Evolutionary conservation across 176 grass and related monocot species (phyloP).

Genomic region (Triticum urartu): DNA sequence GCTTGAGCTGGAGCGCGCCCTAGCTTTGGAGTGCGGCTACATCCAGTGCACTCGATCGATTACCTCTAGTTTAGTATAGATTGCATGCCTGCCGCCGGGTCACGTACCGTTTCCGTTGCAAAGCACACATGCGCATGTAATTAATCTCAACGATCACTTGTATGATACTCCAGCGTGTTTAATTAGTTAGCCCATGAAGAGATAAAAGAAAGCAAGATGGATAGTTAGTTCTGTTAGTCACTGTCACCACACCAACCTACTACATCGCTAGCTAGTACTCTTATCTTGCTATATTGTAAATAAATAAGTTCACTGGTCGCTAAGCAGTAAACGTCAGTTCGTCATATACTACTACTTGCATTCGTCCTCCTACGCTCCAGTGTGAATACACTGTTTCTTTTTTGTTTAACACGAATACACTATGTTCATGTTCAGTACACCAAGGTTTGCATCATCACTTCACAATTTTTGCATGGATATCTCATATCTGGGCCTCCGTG

Average conservation of each 20-base stretch:
- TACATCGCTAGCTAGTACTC: no score
- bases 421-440: background rate
- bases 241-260: conserved; percentile 22
- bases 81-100: background rate
- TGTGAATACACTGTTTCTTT: background rate
- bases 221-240: background rate
- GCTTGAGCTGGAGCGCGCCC: conserved; percentile 22
- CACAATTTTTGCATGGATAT: conserved; percentile 14
- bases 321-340: no score
- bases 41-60: conserved; percentile 18
- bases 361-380: no score
- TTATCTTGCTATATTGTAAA: no score
- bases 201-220: background rate
- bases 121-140: no score
- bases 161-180: background rate
- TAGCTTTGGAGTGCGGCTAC: conserved; percentile 60
- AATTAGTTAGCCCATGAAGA: background rate
- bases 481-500: conserved; percentile 22
- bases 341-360: no score
- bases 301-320: no score
- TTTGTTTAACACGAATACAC: no score
- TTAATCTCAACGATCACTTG: background rate
- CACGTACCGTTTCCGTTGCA: conserved; percentile 5
- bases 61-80: background rate
- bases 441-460: conserved; percentile 31